Percentiles rank a stretch among this genome's conserved stretches.
Conservation (phyloP, 2,329 filamentous ascomycete species). For the Fusarium newnesense region DNA sequence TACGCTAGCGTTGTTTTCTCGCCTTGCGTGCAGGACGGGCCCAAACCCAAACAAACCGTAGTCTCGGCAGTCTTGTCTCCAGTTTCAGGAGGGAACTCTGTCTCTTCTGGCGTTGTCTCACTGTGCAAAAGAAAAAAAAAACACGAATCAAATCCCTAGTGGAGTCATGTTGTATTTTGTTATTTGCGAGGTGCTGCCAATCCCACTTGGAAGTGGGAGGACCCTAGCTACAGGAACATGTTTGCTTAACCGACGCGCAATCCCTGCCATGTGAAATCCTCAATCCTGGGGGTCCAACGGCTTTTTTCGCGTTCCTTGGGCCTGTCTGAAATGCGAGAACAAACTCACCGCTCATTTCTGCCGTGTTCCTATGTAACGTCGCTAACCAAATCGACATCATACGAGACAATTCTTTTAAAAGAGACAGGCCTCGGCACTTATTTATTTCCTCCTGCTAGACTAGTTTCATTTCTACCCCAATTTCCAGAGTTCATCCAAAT, state of each 20-base stretch:
- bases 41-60: not conserved
- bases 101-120: not conserved
- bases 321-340: slow-evolving; percentile 10
- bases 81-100: slow-evolving; percentile 1
- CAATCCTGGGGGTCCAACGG: slow-evolving; percentile 5
- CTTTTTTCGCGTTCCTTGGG: slow-evolving; percentile 19
- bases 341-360: slow-evolving; percentile 29
- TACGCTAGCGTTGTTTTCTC: slow-evolving; percentile 20
- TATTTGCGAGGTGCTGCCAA: slow-evolving; percentile 1
- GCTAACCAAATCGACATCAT: slow-evolving; percentile 15
- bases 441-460: not conserved
- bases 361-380: slow-evolving; percentile 25
- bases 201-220: not conserved
- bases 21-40: not conserved
- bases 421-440: slow-evolving; percentile 15
- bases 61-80: not conserved
- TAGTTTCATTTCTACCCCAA: not conserved
- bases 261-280: not conserved
- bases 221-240: slow-evolving; percentile 12
- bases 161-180: slow-evolving; percentile 13
- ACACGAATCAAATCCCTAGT: not conserved
- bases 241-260: not conserved
- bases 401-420: slow-evolving; percentile 15
- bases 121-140: not conserved
- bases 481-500: not conserved